Conservation (phyloP, 140 eudicot species). For the Ambrosia hybrid region DNA sequence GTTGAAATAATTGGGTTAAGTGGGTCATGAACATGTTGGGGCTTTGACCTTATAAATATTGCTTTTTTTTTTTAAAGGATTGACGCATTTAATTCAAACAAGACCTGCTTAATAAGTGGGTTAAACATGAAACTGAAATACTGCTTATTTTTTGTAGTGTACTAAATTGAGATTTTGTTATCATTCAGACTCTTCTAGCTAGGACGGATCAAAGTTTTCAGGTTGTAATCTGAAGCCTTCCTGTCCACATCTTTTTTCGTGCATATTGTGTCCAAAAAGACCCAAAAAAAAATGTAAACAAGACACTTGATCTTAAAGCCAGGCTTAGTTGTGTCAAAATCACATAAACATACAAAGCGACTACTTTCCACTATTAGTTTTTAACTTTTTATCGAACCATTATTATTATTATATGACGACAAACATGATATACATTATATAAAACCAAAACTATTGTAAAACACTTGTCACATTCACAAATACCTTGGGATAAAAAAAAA, state of each 20-base stretch:
- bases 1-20: too few species aligned
- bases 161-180: too few species aligned
- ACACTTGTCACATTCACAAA: background rate
- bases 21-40: too few species aligned
- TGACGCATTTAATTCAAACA: too few species aligned
- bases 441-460: background rate
- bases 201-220: background rate
- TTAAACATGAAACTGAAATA: background rate
- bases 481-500: background rate
- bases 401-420: slow-evolving; percentile 10
- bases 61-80: too few species aligned
- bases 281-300: slow-evolving; percentile 26
- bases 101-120: too few species aligned
- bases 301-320: background rate
- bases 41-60: too few species aligned
- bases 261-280: slow-evolving; percentile 28
- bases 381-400: slow-evolving; percentile 11
- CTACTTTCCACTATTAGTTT: slow-evolving; percentile 24
- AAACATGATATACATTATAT: background rate
- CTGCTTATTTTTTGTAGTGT: background rate
- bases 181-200: background rate
- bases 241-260: slow-evolving; percentile 32
- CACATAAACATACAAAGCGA: slow-evolving; percentile 41
- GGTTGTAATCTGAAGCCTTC: slow-evolving; percentile 9
- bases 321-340: slow-evolving; percentile 43